phyloP scores from a whole-genome alignment of 164 flowering plant genomes.

The grape (Vitis vinifera) region DNA sequence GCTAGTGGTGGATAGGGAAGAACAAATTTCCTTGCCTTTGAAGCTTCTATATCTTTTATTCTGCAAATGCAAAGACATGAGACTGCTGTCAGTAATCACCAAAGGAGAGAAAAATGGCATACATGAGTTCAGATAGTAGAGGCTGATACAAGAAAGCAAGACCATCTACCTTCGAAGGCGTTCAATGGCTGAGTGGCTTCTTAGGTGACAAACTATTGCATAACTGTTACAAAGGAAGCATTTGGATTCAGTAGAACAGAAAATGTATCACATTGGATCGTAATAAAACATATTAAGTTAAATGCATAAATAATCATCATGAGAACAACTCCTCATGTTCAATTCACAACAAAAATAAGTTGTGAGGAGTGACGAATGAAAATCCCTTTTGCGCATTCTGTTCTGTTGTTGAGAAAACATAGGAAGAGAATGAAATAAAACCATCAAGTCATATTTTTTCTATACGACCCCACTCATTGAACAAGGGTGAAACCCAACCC shows the following conservation, averaged over 20 bases:
- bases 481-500: too few relatives aligned
- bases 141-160: slow-evolving; percentile 3
- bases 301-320: not conserved
- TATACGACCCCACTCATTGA: too few relatives aligned
- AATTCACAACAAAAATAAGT: too few relatives aligned
- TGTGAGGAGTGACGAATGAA: too few relatives aligned
- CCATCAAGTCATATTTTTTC: too few relatives aligned
- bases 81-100: slow-evolving; percentile 6
- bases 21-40: slow-evolving; percentile 60
- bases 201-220: slow-evolving; percentile 80
- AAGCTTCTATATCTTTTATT: slow-evolving; percentile 67
- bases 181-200: slow-evolving; percentile 68
- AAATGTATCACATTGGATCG: not conserved
- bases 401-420: too few relatives aligned
- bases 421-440: too few relatives aligned
- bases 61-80: slow-evolving; percentile 44
- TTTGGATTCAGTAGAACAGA: not conserved
- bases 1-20: not conserved
- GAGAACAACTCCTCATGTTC: too few relatives aligned
- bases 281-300: too few relatives aligned
- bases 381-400: too few relatives aligned
- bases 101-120: not conserved
- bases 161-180: slow-evolving; percentile 76
- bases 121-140: not conserved
- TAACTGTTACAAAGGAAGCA: slow-evolving; percentile 46